Base-by-base conservation (phyloP, 139 green algal genomes). In the Picochlorum sp. region DNA sequence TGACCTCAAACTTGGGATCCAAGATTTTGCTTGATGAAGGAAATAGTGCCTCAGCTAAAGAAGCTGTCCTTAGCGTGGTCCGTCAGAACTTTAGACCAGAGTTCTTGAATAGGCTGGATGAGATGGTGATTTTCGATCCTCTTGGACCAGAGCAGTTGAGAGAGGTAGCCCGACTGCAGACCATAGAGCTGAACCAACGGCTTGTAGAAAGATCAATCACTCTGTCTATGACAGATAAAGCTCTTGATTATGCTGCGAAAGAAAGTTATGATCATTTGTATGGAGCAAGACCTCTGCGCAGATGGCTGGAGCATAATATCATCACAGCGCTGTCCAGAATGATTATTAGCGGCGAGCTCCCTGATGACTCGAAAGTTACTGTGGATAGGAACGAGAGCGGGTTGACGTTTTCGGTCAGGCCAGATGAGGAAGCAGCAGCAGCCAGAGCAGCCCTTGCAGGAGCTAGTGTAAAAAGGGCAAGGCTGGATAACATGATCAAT, bases 1-100 rank as follows among this genome's bases (percentile, higher is more conserved):
- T 98, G 77, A 98, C 92, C 34, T 86, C 68, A 72, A 98, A 98
- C 77, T 68, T 98, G 38, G 92, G 92, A 46, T 73, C 80, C 7
- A 58, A 82, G 34, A 41, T 80, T 16, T 74, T 91, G 28, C 65
- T 85, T 58, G 69, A 80, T 30, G 34, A 28, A 23, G 67, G 69
- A 65, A 69, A 41, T 44, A 37, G 6, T 20, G 8, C 52, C 6
- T 62, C 65, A 46, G 71, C 69, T n/a, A 62, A 60, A 26, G 64
- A 57, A 8, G 13, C 23, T 18, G 74, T 80, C 41, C 49, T 69
- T 49, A 69, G 62, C 2, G 15, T 69, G 23, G 69, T 83, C 26
- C 64, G 60, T 3, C 23, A 49, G 3, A 64, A 82, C 58, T 95
- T 91, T 74, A 63, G 82, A 14, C 89, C 89, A 1, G 83, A 96